Base-by-base conservation (phyloP, 148 eudicot genomes). In the Heliosperma pusillum region DNA sequence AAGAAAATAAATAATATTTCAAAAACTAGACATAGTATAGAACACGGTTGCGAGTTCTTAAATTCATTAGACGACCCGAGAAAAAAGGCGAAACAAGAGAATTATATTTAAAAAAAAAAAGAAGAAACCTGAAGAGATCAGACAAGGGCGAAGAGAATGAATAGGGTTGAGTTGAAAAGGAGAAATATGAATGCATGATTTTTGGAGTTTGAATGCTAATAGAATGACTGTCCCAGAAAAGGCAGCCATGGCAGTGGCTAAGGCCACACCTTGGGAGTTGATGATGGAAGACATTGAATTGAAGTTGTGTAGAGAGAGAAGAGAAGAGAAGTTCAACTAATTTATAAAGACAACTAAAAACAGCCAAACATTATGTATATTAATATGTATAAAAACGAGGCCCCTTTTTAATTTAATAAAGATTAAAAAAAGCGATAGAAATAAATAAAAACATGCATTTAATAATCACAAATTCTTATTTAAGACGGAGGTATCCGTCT, bases 161-260 rank as follows among this genome's bases (percentile, higher is more conserved):
- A 66, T 58, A 21, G 81, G 73, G 85, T 56, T 76, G 81, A 58
- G 59, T 47, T 80, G 78, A 45, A 81, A 78, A 6, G 30, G 47
- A 19, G 74, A 8, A 55, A 36, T 17, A 7, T 2, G 68, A 3
- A 16, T 13, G 55, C 19, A 50, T 50, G 89, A 74, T 74, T 85
- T 90, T 67, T 90, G 95, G 62, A 83, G 82, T 55, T 80, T 83
- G 7, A 89, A 56, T 53, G 90, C 89, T 0, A 92, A 78, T 60
- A 92, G 74, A 62, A 92, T 79, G 7, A 92, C 73, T 56, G 94
- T 88, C 72, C 94, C 97, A 40, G 93, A 91, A 20, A 91, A 81
- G n/a, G 91, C 97, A 20, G 92, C 97, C 90, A 92, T 92, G 79
- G 94, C 97, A 13, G 97, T 89, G 75, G 94, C 94, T 10, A 92